These are phyloP conservation scores for Wickerhamomyces sp. DNA, from an alignment of 1,139 yeast species.

Conservation along the genomic window DNA sequence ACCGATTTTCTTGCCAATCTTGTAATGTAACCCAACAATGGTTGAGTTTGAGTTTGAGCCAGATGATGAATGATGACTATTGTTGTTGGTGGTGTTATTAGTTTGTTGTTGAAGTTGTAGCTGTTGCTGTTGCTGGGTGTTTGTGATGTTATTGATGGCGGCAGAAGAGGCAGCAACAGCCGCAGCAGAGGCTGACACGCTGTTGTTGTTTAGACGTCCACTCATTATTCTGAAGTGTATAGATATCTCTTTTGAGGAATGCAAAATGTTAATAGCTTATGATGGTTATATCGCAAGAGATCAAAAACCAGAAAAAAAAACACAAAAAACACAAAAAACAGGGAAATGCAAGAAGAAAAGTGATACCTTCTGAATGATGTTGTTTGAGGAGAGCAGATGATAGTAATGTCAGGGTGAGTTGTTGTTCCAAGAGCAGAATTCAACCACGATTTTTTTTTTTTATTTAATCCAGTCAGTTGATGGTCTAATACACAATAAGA, in stretches of 20 bases:
- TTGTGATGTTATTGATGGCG: slow-evolving; percentile 25
- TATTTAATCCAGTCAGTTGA: no score
- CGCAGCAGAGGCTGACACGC: slow-evolving; percentile 18
- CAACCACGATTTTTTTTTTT: no score
- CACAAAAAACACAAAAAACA: no score
- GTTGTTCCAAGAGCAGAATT: no score
- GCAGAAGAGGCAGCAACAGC: slow-evolving; percentile 27
- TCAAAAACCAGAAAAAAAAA: no score
- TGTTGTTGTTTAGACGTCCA: slow-evolving; percentile 1
- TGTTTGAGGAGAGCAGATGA: no score
- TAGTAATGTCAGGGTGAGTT: no score
- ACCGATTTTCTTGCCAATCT: slow-evolving; percentile 94
- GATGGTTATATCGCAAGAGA: no score
- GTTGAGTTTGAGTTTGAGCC: slow-evolving; percentile 19
- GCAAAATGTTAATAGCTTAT: no score
- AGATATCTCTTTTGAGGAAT: neutral
- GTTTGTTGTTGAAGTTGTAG: slow-evolving; percentile 1
- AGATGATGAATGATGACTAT: slow-evolving; percentile 1
- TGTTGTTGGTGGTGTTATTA: slow-evolving; percentile 21
- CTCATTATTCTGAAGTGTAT: slow-evolving; percentile 2
- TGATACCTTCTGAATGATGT: no score
- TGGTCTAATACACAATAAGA: no score
- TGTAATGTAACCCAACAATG: slow-evolving; percentile 76
- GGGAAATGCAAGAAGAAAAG: no score
- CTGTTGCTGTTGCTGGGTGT: slow-evolving; percentile 8